Percentiles rank a stretch among this genome's conserved stretches.
phyloP scores from a whole-genome alignment of 768 basidiomycete genomes.

The Galerina sulciceps region DNA sequence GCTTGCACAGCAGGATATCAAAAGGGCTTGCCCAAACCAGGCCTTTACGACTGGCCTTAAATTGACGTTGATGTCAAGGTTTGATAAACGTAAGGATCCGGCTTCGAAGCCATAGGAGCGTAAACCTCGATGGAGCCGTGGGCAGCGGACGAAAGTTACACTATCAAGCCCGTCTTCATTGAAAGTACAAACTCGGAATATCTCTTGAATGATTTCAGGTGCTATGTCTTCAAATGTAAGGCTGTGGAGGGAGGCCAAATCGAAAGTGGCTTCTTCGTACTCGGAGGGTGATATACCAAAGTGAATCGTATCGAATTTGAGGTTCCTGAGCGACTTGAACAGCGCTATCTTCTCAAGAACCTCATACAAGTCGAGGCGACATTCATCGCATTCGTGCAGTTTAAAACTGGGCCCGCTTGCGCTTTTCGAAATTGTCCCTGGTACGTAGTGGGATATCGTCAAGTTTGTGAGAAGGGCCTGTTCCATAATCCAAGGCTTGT shows the following conservation, averaged over 20 bases:
- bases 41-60: not conserved
- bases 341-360: not conserved
- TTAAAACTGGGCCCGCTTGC: not conserved
- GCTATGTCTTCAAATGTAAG: not conserved
- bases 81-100: not conserved
- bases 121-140: not conserved
- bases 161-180: too few species aligned
- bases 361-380: not conserved
- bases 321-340: not conserved
- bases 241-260: not conserved
- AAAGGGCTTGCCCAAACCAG: not conserved
- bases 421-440: too few species aligned
- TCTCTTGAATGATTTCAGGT: not conserved
- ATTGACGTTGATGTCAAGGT: not conserved
- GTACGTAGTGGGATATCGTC: not conserved
- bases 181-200: not conserved
- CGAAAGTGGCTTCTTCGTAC: not conserved
- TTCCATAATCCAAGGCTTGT: not conserved
- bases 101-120: not conserved
- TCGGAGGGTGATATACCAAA: not conserved
- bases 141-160: not conserved
- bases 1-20: not conserved
- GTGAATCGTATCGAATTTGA: not conserved
- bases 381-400: not conserved
- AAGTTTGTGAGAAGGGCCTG: not conserved